Conservation (phyloP, 164 flowering plant species). For the Amborella trichopoda region DNA sequence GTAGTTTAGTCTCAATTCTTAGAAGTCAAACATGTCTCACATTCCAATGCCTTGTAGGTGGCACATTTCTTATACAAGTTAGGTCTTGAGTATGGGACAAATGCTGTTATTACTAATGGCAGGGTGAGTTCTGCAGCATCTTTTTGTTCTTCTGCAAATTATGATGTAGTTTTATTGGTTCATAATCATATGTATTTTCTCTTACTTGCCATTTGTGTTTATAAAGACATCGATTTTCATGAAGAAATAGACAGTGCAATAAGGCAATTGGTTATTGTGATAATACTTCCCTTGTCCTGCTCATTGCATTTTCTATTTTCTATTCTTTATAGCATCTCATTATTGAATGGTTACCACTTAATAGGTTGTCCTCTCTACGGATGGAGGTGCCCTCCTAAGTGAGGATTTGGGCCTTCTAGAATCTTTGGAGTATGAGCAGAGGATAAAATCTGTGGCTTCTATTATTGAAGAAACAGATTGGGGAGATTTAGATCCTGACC, state of each 20-base stretch:
- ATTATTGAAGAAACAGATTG: constrained; percentile 71
- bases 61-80: constrained; percentile 39
- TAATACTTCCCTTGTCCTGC: background rate
- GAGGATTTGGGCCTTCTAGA: constrained; percentile 80
- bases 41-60: constrained; percentile 77
- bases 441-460: constrained; percentile 56
- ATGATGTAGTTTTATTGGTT: no score
- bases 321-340: constrained; percentile 1
- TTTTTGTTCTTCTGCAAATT: no score
- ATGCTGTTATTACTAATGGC: constrained; percentile 89
- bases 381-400: constrained; percentile 44
- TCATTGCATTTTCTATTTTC: background rate
- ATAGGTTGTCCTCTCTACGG: constrained; percentile 44
- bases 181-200: no score
- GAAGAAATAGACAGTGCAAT: no score
- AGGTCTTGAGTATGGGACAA: constrained; percentile 38
- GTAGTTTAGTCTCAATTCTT: no score
- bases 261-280: no score
- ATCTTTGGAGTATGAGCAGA: constrained; percentile 68
- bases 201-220: no score
- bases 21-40: no score
- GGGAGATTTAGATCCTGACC: constrained; percentile 71
- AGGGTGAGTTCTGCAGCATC: constrained; percentile 44
- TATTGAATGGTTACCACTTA: constrained; percentile 5
- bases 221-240: no score